Evolutionary conservation across 202 grass and related monocot genomes (phyloP).

Genomic region (Digitaria exilis): DNA sequence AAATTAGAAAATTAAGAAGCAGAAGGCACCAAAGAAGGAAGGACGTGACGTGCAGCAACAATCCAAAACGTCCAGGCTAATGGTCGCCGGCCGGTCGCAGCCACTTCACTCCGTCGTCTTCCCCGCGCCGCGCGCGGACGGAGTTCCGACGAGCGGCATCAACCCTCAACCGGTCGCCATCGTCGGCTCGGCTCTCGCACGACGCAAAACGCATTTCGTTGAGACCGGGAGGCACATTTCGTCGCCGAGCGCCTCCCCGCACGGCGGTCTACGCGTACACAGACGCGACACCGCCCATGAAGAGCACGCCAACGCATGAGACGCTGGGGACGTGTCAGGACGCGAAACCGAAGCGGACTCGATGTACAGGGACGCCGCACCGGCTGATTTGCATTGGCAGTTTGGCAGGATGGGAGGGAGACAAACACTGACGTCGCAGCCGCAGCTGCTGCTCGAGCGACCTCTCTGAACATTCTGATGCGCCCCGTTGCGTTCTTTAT

Average conservation of each 20-base stretch:
- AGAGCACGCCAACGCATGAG: background rate
- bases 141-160: background rate
- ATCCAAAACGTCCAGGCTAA: background rate
- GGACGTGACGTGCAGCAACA: slow-evolving; percentile 1
- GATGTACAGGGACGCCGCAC: slow-evolving; percentile 7
- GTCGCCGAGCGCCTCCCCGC: too few species aligned
- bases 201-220: too few species aligned
- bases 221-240: too few species aligned
- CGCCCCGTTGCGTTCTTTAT: background rate
- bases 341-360: background rate
- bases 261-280: too few species aligned
- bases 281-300: background rate
- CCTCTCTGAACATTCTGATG: background rate
- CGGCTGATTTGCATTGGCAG: background rate
- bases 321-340: background rate
- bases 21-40: background rate
- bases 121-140: background rate
- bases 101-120: background rate
- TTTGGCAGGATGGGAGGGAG: background rate
- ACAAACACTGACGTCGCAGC: slow-evolving; percentile 3
- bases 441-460: background rate
- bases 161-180: background rate
- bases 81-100: background rate
- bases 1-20: background rate
- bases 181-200: background rate